phyloP scores from a whole-genome alignment of 129 eudicot genomes.

The Solidago caesia region DNA sequence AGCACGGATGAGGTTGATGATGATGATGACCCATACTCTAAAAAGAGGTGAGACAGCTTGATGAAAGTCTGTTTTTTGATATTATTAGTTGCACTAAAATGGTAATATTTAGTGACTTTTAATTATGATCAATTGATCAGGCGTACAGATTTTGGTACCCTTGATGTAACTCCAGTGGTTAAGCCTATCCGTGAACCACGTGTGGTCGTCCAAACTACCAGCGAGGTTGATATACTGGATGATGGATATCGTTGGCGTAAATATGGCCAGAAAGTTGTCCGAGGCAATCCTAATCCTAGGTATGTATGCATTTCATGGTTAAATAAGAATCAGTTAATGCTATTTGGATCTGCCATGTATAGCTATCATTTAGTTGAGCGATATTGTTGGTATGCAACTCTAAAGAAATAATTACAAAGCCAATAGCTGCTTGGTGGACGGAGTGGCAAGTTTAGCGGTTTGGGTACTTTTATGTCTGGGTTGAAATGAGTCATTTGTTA shows the following conservation, averaged over 20 bases:
- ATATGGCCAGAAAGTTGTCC: slow-evolving; percentile 97
- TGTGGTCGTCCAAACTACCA: slow-evolving; percentile 94
- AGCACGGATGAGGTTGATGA: slow-evolving; percentile 59
- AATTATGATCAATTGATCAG: slow-evolving; percentile 31
- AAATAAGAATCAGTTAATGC: neutral
- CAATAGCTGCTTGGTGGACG: neutral
- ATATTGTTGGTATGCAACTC: neutral
- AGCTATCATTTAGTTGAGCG: neutral
- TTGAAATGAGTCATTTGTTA: neutral
- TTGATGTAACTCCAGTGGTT: slow-evolving; percentile 80
- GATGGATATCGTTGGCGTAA: slow-evolving; percentile 99
- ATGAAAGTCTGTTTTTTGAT: neutral
- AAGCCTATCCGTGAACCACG: slow-evolving; percentile 98
- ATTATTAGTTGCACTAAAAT: slow-evolving; percentile 16
- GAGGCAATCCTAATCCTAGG: slow-evolving; percentile 99
- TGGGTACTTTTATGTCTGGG: neutral
- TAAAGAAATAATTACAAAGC: neutral
- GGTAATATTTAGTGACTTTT: slow-evolving; percentile 22
- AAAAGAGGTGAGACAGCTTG: slow-evolving; percentile 56
- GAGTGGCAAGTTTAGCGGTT: neutral
- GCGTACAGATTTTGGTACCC: slow-evolving; percentile 60
- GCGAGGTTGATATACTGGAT: slow-evolving; percentile 96
- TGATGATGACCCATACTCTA: slow-evolving; percentile 73
- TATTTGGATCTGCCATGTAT: neutral
- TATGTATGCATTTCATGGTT: slow-evolving; percentile 30